Percentiles rank a stretch among this genome's conserved stretches.
phyloP scores from a whole-genome alignment of 2,329 filamentous ascomycete species.

The Fusarium guadeloupense region DNA sequence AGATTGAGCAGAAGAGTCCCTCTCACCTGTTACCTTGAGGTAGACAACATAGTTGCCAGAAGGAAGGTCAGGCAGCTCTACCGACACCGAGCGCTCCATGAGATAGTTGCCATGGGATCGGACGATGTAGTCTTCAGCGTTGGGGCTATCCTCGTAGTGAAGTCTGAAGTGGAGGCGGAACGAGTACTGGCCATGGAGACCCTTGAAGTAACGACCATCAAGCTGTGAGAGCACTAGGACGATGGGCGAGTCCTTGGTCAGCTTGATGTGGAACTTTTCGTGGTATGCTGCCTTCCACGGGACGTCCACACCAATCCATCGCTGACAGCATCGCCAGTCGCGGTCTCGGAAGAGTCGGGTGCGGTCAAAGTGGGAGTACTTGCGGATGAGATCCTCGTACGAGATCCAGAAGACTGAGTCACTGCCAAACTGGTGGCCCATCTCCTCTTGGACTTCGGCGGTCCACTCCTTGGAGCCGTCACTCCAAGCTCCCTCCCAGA shows the following conservation, averaged over 20 bases:
- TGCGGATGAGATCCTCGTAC: conserved; percentile 69
- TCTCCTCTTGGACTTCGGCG: conserved; percentile 64
- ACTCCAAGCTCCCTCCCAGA: conserved; percentile 69
- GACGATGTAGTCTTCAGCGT: conserved; percentile 67
- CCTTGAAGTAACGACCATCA: conserved; percentile 69
- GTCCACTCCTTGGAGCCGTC: conserved; percentile 72
- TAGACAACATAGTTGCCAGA: conserved; percentile 67
- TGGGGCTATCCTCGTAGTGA: conserved; percentile 57
- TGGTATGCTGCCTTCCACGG: conserved; percentile 70
- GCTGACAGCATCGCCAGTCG: conserved; percentile 66
- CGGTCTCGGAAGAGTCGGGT: conserved; percentile 67
- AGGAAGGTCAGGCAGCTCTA: conserved; percentile 64
- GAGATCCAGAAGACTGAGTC: conserved; percentile 73
- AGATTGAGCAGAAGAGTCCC: conserved; percentile 54
- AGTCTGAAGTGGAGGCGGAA: conserved; percentile 62
- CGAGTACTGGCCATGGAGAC: conserved; percentile 66
- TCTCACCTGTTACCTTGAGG: conserved; percentile 62
- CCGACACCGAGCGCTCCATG: conserved; percentile 66
- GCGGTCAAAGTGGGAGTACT: conserved; percentile 69
- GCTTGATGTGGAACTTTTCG: conserved; percentile 67
- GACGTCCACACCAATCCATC: conserved; percentile 70
- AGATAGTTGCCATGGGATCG: conserved; percentile 67
- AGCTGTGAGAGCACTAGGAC: conserved; percentile 70
- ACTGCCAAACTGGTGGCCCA: conserved; percentile 67
- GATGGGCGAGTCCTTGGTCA: conserved; percentile 65